Evolutionary conservation across 495 filamentous ascomycete species (phyloP), one percentile per base, ranked within the genome.

Genomic region (Tuber aestivum): DNA sequence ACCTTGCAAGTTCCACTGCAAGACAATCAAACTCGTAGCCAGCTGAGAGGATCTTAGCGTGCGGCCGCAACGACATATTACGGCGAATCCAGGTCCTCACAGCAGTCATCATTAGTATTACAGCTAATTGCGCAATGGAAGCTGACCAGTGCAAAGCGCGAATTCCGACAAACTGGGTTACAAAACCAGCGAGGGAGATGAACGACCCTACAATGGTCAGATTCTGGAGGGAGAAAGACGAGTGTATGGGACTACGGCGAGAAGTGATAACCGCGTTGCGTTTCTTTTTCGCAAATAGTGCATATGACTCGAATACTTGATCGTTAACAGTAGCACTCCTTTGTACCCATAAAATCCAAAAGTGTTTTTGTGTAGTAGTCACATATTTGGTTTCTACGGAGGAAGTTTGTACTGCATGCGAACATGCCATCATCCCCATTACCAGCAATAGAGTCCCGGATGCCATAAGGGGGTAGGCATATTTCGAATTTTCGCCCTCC

Each of bases 141-240:
- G 86, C 84, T n/a, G 85, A 86, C 35, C 87, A 84, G 70, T 88
- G 85, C 38, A 89, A 81, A 1, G 85, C 86, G 50, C 87, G 84
- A 5, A 87, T 75, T 2, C 87, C 87, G 9, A 86, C 79, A 74
- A 89, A 89, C 76, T 89, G 87, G 9, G 84, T 71, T 41, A 88
- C 76, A 68, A 87, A 89, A 0, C 87, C 88, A 2, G 83, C n/a
- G 68, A 88, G 74, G 6, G 84, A 85, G 1, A 85, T 41, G 8
- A 72, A 1, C 6, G 78, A 79, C 9, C 76, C 83, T 12, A 75
- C 41, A n/a, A 83, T 37, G 0, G 82, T 80, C 37, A 77, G 70
- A 56, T 72, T 48, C 44, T 77, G 12, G 12, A 70, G 12, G 18
- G 41, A 41, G 27, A 61, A 27, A 38, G 42, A 50, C 0, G 18